Evolutionary conservation across 148 eudicot species (phyloP).

Genomic region (Rhododendron ovatum): DNA sequence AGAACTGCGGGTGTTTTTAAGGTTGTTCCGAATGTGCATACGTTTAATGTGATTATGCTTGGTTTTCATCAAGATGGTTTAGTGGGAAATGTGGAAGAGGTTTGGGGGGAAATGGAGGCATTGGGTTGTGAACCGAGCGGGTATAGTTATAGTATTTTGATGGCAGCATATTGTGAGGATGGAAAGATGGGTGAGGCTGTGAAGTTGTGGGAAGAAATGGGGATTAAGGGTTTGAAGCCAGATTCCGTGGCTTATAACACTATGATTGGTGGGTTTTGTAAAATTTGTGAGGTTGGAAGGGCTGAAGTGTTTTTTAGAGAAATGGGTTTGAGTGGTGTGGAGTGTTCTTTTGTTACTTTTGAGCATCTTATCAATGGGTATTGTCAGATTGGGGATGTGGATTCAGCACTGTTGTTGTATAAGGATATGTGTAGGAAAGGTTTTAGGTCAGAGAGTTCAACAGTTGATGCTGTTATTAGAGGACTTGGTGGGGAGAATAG

Average conservation of each 20-base stretch:
- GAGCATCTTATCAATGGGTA: conserved; percentile 73
- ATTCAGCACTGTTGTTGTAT: conserved; percentile 45
- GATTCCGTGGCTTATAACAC: conserved; percentile 63
- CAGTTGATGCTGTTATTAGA: conserved; percentile 37
- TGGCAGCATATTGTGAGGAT: conserved; percentile 59
- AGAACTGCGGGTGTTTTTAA: conserved; percentile 5
- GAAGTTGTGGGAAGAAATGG: conserved; percentile 59
- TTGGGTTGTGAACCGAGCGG: conserved; percentile 36
- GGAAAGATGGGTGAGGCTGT: conserved; percentile 54
- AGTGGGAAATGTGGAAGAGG: conserved; percentile 48
- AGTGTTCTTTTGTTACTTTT: conserved; percentile 50
- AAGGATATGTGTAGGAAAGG: conserved; percentile 62
- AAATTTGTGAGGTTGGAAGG: conserved; percentile 36
- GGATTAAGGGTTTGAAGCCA: conserved; percentile 30
- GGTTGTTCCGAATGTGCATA: conserved; percentile 37
- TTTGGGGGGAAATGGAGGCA: conserved; percentile 54
- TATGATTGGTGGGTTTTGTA: conserved; percentile 74
- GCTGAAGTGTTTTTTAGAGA: conserved; percentile 62
- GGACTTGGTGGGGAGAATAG: conserved; percentile 37
- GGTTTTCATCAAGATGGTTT: conserved; percentile 49
- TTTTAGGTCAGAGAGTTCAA: conserved; percentile 35
- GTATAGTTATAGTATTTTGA: conserved; percentile 46
- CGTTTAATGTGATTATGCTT: conserved; percentile 56
- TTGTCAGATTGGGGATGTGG: conserved; percentile 57
- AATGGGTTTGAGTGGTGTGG: conserved; percentile 52